Percentiles rank a stretch among this genome's conserved stretches.
These are phyloP conservation scores for Chloromonas sp. DNA, from an alignment of 163 green algal species.

Conservation along the genomic window DNA sequence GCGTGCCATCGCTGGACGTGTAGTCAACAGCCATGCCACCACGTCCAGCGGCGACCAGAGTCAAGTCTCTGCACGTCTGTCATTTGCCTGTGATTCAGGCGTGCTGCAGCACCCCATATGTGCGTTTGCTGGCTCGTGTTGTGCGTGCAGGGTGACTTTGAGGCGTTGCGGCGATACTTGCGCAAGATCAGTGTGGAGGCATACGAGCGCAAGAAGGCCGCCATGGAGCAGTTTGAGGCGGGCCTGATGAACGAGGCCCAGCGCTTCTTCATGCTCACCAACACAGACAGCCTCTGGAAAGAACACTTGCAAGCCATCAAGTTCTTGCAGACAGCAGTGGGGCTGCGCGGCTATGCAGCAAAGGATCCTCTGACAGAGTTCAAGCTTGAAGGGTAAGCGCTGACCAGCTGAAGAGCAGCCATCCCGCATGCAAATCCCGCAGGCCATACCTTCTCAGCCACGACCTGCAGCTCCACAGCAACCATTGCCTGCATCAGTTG, in stretches of 20 bases:
- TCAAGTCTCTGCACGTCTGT: no score
- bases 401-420: background rate
- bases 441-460: no score
- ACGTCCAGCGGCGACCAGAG: no score
- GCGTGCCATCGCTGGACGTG: no score
- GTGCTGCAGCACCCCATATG: no score
- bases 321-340: conserved; percentile 93
- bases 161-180: conserved; percentile 70
- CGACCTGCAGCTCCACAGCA: no score
- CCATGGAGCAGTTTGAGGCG: conserved; percentile 70
- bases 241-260: conserved; percentile 65
- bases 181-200: conserved; percentile 58
- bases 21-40: no score
- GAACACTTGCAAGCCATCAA: conserved; percentile 89
- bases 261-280: conserved; percentile 81
- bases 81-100: no score
- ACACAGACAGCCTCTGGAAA: conserved; percentile 97
- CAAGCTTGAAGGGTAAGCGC: conserved; percentile 85
- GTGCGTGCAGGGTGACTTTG: conserved; percentile 49
- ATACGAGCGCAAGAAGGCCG: conserved; percentile 78
- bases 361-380: conserved; percentile 97
- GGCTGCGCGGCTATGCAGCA: conserved; percentile 84
- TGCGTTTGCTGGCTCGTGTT: background rate
- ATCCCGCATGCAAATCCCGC: no score
- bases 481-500: no score